phyloP scores from a whole-genome alignment of 768 basidiomycete genomes.

The Tulasnella sp. region DNA sequence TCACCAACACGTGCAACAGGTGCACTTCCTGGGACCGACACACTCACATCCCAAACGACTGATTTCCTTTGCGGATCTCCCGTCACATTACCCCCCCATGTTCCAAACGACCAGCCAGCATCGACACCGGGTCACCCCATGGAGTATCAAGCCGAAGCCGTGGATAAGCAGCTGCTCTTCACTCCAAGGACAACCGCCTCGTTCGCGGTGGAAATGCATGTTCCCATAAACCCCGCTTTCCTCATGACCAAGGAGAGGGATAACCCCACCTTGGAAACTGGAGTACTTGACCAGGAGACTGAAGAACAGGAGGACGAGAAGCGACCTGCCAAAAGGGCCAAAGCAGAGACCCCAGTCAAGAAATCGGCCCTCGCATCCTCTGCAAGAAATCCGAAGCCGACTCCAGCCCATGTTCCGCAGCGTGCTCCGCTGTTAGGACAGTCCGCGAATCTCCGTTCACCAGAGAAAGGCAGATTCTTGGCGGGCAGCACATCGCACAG shows the following conservation, averaged over 20 bases:
- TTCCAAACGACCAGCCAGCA: background rate
- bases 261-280: background rate
- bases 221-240: background rate
- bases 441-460: background rate
- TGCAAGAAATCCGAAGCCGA: background rate
- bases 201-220: background rate
- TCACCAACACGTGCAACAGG: background rate
- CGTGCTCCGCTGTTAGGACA: background rate
- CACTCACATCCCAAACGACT: background rate
- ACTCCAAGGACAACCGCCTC: conserved; percentile 3
- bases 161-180: background rate
- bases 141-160: background rate
- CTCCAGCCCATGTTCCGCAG: background rate
- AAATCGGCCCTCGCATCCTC: background rate
- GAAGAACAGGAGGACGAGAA: background rate
- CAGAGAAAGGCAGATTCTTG: background rate
- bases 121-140: background rate
- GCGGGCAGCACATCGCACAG: background rate
- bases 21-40: background rate
- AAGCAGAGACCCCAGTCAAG: background rate
- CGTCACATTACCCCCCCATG: background rate
- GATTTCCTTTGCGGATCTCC: conserved; percentile 1
- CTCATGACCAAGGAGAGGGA: conserved; percentile 1
- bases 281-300: background rate
- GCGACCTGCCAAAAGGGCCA: background rate